Evolutionary conservation across 495 filamentous ascomycete genomes (phyloP).

Genomic region (Aspergillus nanangensis): DNA sequence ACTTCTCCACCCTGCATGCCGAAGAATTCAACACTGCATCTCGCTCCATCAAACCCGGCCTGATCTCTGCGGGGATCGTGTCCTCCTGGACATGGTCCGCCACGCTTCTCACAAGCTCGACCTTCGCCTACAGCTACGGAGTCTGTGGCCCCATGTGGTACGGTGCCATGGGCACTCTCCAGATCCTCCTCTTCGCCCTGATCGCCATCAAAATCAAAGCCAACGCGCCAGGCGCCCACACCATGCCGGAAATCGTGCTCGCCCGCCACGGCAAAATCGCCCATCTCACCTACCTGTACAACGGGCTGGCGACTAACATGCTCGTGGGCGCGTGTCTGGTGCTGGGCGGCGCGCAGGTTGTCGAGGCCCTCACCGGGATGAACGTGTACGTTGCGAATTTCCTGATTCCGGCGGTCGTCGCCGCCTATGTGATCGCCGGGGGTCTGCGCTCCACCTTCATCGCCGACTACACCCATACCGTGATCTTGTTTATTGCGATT

Average conservation of each 20-base stretch:
- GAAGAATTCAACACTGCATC: conserved; percentile 51
- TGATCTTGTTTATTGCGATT: conserved; percentile 42
- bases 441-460: conserved; percentile 40
- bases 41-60: conserved; percentile 41
- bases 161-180: conserved; percentile 35
- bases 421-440: conserved; percentile 39
- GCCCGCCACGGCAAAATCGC: conserved; percentile 30
- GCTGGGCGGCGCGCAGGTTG: conserved; percentile 36
- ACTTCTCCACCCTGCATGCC: conserved; percentile 36
- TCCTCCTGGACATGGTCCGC: conserved; percentile 44
- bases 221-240: conserved; percentile 34
- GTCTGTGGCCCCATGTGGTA: conserved; percentile 47
- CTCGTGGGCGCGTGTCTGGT: conserved; percentile 37
- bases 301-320: conserved; percentile 41
- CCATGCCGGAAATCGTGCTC: conserved; percentile 36
- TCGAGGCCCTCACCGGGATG: conserved; percentile 41
- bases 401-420: conserved; percentile 37
- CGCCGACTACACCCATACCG: conserved; percentile 41
- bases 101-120: conserved; percentile 39
- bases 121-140: conserved; percentile 46
- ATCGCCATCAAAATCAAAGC: conserved; percentile 40
- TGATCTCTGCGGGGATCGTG: conserved; percentile 47
- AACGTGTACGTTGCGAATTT: conserved; percentile 41
- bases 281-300: conserved; percentile 35
- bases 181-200: conserved; percentile 39